phyloP scores from a whole-genome alignment of 1,284 basidiomycete genomes.

The Leccinum fuscescens region DNA sequence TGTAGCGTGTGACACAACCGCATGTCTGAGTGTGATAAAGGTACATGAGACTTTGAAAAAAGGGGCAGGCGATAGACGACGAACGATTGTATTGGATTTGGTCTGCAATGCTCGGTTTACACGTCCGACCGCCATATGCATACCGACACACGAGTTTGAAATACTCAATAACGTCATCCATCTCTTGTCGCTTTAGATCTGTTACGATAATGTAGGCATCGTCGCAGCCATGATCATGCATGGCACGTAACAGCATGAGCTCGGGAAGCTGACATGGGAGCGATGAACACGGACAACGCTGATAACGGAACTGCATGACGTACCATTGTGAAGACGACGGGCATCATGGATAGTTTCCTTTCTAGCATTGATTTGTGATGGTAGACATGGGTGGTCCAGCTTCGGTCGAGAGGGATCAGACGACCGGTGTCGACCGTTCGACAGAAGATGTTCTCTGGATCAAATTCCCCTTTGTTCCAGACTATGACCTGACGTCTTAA shows the following conservation, averaged over 20 bases:
- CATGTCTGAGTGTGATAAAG: constrained; percentile 48
- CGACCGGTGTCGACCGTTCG: constrained; percentile 72
- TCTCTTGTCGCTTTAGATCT: constrained; percentile 70
- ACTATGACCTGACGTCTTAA: constrained; percentile 58
- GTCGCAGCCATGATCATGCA: constrained; percentile 75
- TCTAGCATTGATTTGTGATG: constrained; percentile 72
- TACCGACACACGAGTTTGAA: constrained; percentile 68
- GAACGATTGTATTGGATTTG: constrained; percentile 66
- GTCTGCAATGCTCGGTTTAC: constrained; percentile 63
- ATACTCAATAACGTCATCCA: constrained; percentile 74
- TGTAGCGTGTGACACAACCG: constrained; percentile 61
- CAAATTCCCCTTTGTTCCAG: constrained; percentile 75
- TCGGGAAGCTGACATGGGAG: constrained; percentile 56
- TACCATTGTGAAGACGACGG: constrained; percentile 76
- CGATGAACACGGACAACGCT: constrained; percentile 11
- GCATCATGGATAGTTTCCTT: constrained; percentile 69
- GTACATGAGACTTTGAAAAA: constrained; percentile 10
- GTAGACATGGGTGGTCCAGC: constrained; percentile 76
- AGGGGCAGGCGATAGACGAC: constrained; percentile 17
- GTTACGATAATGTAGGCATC: constrained; percentile 74
- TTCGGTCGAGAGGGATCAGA: constrained; percentile 71
- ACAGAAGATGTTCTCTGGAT: constrained; percentile 73
- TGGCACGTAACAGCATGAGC: constrained; percentile 71
- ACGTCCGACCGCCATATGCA: constrained; percentile 55
- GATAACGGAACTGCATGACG: constrained; percentile 16